A percentile compares a stretch with the other conserved stretches of the same genome.
Conservation (phyloP, 106 monocot genomes). For the Dendrobium huoshanense region DNA sequence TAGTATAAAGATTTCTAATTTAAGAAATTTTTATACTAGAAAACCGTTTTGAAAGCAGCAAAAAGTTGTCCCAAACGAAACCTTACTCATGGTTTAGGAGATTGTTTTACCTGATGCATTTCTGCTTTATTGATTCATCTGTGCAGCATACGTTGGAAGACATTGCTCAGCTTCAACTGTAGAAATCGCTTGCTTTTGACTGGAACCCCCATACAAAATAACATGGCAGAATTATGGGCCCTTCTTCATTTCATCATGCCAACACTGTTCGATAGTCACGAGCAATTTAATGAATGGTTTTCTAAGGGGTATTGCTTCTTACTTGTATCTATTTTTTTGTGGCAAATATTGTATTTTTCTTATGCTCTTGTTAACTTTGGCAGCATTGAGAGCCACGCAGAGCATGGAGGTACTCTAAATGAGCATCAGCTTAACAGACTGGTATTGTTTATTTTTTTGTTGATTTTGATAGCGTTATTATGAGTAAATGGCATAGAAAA, state of each 20-base stretch:
- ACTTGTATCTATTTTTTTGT: background rate
- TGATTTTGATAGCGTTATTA: background rate
- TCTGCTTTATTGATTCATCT: conserved; percentile 2
- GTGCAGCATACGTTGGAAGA: conserved; percentile 92
- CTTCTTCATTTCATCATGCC: conserved; percentile 99
- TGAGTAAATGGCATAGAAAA: background rate
- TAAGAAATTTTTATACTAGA: no score
- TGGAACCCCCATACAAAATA: conserved; percentile 98
- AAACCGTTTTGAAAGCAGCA: no score
- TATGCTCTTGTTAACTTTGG: conserved; percentile 16
- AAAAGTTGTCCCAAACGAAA: background rate
- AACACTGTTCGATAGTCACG: conserved; percentile 95
- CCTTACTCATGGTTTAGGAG: background rate
- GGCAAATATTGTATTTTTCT: conserved; percentile 1
- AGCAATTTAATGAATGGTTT: conserved; percentile 99
- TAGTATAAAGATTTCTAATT: no score
- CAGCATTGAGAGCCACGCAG: conserved; percentile 98
- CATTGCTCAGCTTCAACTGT: conserved; percentile 92
- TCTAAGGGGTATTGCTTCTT: conserved; percentile 76
- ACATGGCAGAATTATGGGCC: conserved; percentile 99
- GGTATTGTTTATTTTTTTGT: conserved; percentile 31
- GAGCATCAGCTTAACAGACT: conserved; percentile 96
- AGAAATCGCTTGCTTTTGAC: conserved; percentile 95
- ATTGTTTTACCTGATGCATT: background rate
- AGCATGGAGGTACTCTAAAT: conserved; percentile 96